phyloP scores from a whole-genome alignment of 352 stramenopile genomes.

The Phytophthora quininea region DNA sequence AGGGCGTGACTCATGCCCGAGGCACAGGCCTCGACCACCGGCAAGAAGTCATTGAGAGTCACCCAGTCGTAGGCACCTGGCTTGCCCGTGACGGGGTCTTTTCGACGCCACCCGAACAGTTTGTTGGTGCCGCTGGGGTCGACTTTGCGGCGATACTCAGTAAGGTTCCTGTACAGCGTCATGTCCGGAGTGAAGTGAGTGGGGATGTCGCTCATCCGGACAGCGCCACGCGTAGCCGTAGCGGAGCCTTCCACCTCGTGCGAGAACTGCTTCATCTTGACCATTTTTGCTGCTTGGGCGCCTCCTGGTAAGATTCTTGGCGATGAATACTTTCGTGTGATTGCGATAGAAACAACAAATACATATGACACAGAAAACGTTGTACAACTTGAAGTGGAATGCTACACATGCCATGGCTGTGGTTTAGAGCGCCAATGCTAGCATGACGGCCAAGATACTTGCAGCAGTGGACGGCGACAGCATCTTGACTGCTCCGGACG shows the following conservation, averaged over 20 bases:
- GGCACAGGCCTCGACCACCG: slow-evolving; percentile 47
- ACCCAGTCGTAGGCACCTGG: slow-evolving; percentile 60
- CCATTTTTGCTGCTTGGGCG: background rate
- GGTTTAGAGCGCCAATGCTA: slow-evolving; percentile 2
- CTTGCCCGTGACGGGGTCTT: slow-evolving; percentile 42
- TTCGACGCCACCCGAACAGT: slow-evolving; percentile 62
- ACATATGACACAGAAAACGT: background rate
- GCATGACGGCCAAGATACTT: background rate
- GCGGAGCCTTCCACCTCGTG: slow-evolving; percentile 24
- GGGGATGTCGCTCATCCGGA: slow-evolving; percentile 28
- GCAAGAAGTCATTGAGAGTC: slow-evolving; percentile 63
- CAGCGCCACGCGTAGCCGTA: slow-evolving; percentile 32
- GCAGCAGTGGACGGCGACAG: background rate
- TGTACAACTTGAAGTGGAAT: background rate
- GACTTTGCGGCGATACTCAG: slow-evolving; percentile 37
- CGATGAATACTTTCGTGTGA: background rate
- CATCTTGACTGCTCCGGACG: slow-evolving; percentile 13
- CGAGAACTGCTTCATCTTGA: slow-evolving; percentile 34
- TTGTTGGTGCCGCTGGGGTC: slow-evolving; percentile 54
- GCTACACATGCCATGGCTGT: background rate
- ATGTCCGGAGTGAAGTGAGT: slow-evolving; percentile 38
- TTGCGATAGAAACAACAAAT: background rate
- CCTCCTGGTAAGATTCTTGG: background rate
- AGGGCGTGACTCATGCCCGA: slow-evolving; percentile 47
- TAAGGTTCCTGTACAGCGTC: slow-evolving; percentile 65